Conservation (phyloP, 1,284 basidiomycete species). For the Microstroma glucosiphilum region DNA sequence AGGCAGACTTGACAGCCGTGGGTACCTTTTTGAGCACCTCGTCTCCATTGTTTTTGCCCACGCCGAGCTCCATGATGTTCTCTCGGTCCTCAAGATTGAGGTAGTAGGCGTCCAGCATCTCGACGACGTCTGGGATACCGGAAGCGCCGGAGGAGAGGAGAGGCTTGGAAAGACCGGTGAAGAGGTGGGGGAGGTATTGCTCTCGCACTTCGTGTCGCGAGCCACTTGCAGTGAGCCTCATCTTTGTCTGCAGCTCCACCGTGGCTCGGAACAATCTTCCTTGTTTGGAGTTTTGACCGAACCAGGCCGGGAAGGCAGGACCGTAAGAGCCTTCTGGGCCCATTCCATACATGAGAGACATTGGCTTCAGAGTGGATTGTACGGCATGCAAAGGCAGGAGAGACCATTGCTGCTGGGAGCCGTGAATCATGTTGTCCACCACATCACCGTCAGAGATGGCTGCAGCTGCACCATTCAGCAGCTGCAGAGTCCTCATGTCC, state of each 20-base stretch:
- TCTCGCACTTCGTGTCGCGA: conserved; percentile 81
- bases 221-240: conserved; percentile 87
- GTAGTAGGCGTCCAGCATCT: conserved; percentile 88
- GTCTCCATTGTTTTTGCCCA: conserved; percentile 67
- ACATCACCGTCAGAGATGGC: conserved; percentile 92
- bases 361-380: conserved; percentile 68
- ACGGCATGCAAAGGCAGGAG: conserved; percentile 90
- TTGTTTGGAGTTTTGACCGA: conserved; percentile 93
- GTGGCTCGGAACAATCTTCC: conserved; percentile 73
- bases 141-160: conserved; percentile 62
- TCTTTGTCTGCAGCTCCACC: conserved; percentile 84
- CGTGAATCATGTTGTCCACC: conserved; percentile 88
- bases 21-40: conserved; percentile 74
- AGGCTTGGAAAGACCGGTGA: conserved; percentile 71
- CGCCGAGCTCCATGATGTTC: conserved; percentile 81
- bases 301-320: conserved; percentile 62
- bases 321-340: conserved; percentile 20
- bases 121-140: conserved; percentile 73
- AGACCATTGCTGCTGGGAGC: conserved; percentile 86
- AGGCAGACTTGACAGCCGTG: conserved; percentile 69
- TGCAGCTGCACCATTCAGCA: conserved; percentile 67
- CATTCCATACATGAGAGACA: conserved; percentile 33
- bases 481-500: conserved; percentile 70
- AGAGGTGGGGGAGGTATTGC: conserved; percentile 79
- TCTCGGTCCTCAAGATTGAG: conserved; percentile 93